A percentile compares a stretch with the other conserved stretches of the same genome.
These are phyloP conservation scores for Mycena maculata DNA, from an alignment of 768 basidiomycete genomes.

Conservation along the genomic window DNA sequence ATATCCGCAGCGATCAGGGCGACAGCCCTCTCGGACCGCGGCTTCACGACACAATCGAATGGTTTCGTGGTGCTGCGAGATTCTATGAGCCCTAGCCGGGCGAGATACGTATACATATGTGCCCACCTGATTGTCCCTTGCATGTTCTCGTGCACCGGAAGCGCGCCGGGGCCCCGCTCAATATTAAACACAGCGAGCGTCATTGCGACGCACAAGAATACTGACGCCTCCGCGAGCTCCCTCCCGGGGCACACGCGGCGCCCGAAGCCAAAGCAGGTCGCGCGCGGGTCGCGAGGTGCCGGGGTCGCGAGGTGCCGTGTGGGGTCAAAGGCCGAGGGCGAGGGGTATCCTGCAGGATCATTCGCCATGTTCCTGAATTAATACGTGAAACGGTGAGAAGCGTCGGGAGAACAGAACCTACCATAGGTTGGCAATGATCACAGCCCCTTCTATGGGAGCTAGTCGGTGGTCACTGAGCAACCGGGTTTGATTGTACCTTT, in stretches of 20 bases:
- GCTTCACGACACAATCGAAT: slow-evolving; percentile 49
- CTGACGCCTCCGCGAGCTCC: slow-evolving; percentile 63
- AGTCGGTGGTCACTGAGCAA: no score
- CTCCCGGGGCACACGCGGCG: slow-evolving; percentile 62
- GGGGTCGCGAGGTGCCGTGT: slow-evolving; percentile 53
- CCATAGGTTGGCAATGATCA: slow-evolving; percentile 63
- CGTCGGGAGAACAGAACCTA: slow-evolving; percentile 21
- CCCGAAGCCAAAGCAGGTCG: slow-evolving; percentile 60
- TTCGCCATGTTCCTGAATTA: slow-evolving; percentile 62
- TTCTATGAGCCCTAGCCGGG: not conserved
- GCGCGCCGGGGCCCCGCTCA: slow-evolving; percentile 54
- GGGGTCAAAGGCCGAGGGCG: slow-evolving; percentile 61
- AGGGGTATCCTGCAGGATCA: slow-evolving; percentile 60
- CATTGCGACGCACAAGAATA: slow-evolving; percentile 57
- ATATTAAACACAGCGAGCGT: slow-evolving; percentile 63
- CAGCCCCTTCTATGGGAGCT: not conserved
- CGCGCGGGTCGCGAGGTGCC: slow-evolving; percentile 54
- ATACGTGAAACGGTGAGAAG: not conserved
- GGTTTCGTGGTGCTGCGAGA: slow-evolving; percentile 46
- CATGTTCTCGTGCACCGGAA: slow-evolving; percentile 57
- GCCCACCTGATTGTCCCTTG: slow-evolving; percentile 60
- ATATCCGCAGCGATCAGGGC: slow-evolving; percentile 39
- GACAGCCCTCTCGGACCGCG: slow-evolving; percentile 46
- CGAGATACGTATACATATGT: not conserved
- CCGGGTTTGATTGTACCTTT: slow-evolving; percentile 39